A percentile compares a stretch with the other conserved stretches of the same genome.
phyloP scores from a whole-genome alignment of 2,329 filamentous ascomycete genomes.

The Sphaerulina musiva region DNA sequence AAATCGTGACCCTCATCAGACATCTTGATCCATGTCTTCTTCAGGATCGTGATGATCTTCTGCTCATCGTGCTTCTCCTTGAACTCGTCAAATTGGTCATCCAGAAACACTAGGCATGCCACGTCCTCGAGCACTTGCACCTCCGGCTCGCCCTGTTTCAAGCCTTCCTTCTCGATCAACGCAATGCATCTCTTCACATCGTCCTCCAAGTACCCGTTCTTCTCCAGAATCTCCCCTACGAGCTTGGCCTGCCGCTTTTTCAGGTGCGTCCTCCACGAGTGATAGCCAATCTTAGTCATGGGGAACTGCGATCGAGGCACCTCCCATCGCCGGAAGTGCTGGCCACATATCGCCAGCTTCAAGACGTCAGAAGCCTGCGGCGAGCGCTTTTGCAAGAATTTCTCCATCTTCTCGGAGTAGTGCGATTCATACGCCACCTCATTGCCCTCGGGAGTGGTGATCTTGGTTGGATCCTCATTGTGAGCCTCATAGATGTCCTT shows the following conservation, averaged over 20 bases:
- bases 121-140: conserved; percentile 76
- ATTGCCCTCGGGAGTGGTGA: conserved; percentile 40
- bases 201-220: conserved; percentile 45
- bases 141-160: conserved; percentile 57
- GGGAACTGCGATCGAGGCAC: conserved; percentile 68
- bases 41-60: conserved; percentile 65
- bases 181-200: conserved; percentile 58
- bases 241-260: conserved; percentile 66
- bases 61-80: conserved; percentile 66
- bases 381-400: conserved; percentile 57
- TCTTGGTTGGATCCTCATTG: conserved; percentile 57
- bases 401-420: conserved; percentile 73
- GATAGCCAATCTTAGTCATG: conserved; percentile 67
- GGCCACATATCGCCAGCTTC: conserved; percentile 70
- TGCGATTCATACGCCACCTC: conserved; percentile 68
- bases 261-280: conserved; percentile 69
- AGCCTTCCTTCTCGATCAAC: conserved; percentile 72
- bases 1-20: conserved; percentile 54
- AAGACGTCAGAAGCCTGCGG: conserved; percentile 61
- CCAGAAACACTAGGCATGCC: conserved; percentile 78
- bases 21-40: conserved; percentile 75
- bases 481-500: conserved; percentile 68
- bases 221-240: conserved; percentile 48
- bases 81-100: conserved; percentile 79
- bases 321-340: conserved; percentile 83